phyloP scores from a whole-genome alignment of 306 rosid genomes.

The Cucurbita pepo region DNA sequence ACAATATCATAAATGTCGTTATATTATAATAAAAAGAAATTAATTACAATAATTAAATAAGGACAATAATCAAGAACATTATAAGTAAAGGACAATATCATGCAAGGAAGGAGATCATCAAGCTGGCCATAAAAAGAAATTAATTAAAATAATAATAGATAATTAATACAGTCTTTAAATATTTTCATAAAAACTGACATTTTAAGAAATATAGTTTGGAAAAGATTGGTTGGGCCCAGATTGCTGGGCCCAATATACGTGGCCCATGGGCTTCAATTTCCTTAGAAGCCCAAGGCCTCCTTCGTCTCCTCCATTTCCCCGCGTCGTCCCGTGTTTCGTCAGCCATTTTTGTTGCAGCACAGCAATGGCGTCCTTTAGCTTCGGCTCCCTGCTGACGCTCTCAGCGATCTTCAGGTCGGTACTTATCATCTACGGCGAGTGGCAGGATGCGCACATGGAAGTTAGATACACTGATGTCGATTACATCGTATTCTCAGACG shows the following conservation, averaged over 20 bases:
- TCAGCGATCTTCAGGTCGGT: constrained; percentile 52
- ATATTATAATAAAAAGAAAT: too few relatives aligned
- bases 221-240: neutral
- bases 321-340: neutral
- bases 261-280: neutral
- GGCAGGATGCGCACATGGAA: constrained; percentile 91
- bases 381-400: constrained; percentile 22
- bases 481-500: constrained; percentile 81
- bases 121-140: constrained; percentile 21
- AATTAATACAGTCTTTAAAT: too few relatives aligned
- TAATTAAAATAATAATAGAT: too few relatives aligned
- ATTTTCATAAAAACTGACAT: too few relatives aligned
- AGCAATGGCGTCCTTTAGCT: constrained; percentile 20
- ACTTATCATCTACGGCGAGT: constrained; percentile 68
- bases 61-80: too few relatives aligned
- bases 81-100: too few relatives aligned
- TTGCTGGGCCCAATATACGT: neutral
- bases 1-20: too few relatives aligned
- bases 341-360: neutral
- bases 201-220: too few relatives aligned
- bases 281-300: neutral
- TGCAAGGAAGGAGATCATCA: constrained; percentile 66
- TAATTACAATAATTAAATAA: too few relatives aligned
- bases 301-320: neutral
- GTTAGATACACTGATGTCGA: constrained; percentile 84